Base-by-base conservation (phyloP, 805 yeast genomes). In the Schwanniomyces yamadae region DNA sequence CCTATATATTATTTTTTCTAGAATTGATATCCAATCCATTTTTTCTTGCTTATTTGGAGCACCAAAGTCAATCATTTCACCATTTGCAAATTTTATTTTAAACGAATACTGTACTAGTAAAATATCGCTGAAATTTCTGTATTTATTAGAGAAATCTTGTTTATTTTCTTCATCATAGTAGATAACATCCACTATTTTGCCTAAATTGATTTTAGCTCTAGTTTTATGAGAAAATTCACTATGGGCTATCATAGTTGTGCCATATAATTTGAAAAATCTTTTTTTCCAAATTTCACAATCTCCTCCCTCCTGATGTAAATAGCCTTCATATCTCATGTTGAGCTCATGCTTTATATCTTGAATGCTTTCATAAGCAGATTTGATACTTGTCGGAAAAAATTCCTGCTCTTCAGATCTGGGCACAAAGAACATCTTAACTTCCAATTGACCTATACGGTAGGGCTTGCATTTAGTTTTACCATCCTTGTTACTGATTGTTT, bases 271-370 rank as follows among this genome's bases (percentile, higher is more conserved):
- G 64, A 82, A 88, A 61, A 61, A 86, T 39, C 97, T 71, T 45
- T 84, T 76, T 47, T 84, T 77, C 80, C 90, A 78, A 19, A 71
- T 65, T 11, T 71, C 75, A 47, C 93, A 76, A 62, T 90, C 98
- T 7, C 97, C 97, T 13, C 98, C 98, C 52, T 83, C 87, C 61
- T 90, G 98, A 49, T 79, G 78, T 63, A 91, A 63, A 50, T 67
- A 81, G 0, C 97, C 97, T 53, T 84, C 82, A 50, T 65, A 63
- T 2, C 31, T 28, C 13, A 49, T 30, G 7, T 45, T 31, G 6
- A 48, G 32, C 37, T 66, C 71, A 15, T 48, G 40, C 23, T 39
- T 44, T 35, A 68, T 47, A 22, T 64, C 63, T 16, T 55, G 55
- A 25, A 66, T 47, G 18, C 61, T 52, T 28, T 66, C 71, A 37